phyloP scores from a whole-genome alignment of 2,329 filamentous ascomycete species.

The Hypomyces perniciosus region DNA sequence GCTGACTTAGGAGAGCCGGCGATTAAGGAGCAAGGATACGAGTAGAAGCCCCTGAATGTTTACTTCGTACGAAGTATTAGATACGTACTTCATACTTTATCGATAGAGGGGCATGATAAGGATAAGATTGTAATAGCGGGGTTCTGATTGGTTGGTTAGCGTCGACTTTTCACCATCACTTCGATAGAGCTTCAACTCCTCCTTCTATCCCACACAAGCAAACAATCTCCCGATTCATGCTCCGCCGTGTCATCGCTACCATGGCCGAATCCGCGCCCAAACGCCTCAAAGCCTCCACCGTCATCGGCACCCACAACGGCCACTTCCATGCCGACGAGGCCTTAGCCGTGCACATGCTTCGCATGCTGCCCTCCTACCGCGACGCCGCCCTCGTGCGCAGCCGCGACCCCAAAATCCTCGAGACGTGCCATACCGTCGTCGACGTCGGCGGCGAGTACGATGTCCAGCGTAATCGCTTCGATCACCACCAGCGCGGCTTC shows the following conservation, averaged over 20 bases:
- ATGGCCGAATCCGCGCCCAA: conserved; percentile 66
- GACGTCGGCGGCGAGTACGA: conserved; percentile 98
- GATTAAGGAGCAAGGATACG: conserved; percentile 44
- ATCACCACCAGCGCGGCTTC: conserved; percentile 97
- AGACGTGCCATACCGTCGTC: conserved; percentile 86
- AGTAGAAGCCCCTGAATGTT: too few species aligned
- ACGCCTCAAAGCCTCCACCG: conserved; percentile 68
- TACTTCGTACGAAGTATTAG: neutral
- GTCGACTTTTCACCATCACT: neutral
- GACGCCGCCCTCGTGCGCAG: conserved; percentile 74
- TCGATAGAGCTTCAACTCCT: neutral
- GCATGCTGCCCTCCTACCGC: conserved; percentile 75
- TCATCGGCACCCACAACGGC: conserved; percentile 93
- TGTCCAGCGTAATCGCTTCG: conserved; percentile 68
- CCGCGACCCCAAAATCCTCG: conserved; percentile 72
- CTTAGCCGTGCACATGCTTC: conserved; percentile 92
- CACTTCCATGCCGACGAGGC: conserved; percentile 99
- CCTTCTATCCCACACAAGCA: neutral
- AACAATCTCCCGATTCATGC: conserved; percentile 20
- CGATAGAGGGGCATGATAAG: too few species aligned
- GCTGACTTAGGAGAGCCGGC: conserved; percentile 54
- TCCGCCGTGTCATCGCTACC: conserved; percentile 24
- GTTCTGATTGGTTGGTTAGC: too few species aligned
- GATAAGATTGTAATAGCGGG: too few species aligned
- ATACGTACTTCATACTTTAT: neutral